A percentile compares a stretch with the other conserved stretches of the same genome.
Conservation (phyloP, 2,329 filamentous ascomycete genomes). For the Immersiporthe knoxdaviesiana region DNA sequence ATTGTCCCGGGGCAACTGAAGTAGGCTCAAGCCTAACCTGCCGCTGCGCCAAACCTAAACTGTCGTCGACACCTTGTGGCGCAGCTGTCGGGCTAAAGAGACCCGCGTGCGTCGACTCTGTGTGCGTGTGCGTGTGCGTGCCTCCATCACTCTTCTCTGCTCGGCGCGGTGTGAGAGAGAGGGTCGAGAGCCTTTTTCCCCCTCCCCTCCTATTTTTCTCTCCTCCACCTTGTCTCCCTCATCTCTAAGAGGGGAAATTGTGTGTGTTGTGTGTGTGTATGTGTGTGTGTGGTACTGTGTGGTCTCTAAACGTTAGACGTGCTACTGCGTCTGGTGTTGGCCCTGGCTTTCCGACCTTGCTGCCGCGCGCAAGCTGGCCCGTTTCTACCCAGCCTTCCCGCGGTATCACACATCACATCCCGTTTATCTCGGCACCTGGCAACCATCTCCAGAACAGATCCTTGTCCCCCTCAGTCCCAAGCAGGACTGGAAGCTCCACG, state of each 20-base stretch:
- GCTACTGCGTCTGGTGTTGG: neutral
- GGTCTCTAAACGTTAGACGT: neutral
- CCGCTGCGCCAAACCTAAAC: neutral
- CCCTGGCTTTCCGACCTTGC: neutral
- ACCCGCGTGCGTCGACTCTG: neutral
- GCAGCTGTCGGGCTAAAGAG: neutral
- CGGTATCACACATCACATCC: slow-evolving; percentile 16
- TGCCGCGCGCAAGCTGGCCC: slow-evolving; percentile 12
- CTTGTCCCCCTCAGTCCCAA: slow-evolving; percentile 17
- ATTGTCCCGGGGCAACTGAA: slow-evolving; percentile 14
- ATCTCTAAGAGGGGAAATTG: neutral
- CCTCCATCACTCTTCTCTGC: neutral
- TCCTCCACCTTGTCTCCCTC: neutral
- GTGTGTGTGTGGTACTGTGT: neutral
- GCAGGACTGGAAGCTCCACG: slow-evolving; percentile 20
- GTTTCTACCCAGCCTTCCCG: slow-evolving; percentile 13
- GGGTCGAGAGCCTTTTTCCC: neutral
- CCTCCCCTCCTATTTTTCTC: neutral
- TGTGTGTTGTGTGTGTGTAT: neutral
- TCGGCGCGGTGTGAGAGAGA: neutral
- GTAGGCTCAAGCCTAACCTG: slow-evolving; percentile 23
- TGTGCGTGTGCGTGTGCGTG: neutral
- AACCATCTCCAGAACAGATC: slow-evolving; percentile 18
- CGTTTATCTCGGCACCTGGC: slow-evolving; percentile 7
- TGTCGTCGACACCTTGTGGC: neutral